Conservation (phyloP, 495 filamentous ascomycete species). For the Penicillium atrosanguineum region DNA sequence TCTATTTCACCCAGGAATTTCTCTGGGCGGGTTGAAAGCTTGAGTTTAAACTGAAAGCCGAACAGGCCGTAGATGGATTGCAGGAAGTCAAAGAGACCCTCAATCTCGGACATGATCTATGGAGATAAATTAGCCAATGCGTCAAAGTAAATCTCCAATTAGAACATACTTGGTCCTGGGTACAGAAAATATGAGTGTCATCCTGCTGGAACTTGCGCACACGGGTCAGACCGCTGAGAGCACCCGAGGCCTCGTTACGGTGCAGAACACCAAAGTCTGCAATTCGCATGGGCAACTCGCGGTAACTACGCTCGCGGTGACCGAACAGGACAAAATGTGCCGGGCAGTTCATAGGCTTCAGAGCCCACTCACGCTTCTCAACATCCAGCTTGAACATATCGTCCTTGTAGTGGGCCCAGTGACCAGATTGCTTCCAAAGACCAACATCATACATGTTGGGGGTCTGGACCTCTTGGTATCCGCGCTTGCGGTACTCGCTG, state of each 20-base stretch:
- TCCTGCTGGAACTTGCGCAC: slow-evolving; percentile 94
- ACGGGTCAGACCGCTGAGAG: slow-evolving; percentile 83
- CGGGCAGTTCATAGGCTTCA: slow-evolving; percentile 99
- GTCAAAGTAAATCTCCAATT: background rate
- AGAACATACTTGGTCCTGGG: slow-evolving; percentile 61
- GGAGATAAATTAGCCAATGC: slow-evolving; percentile 8
- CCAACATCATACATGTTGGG: slow-evolving; percentile 93
- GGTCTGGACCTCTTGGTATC: slow-evolving; percentile 90
- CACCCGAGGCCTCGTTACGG: slow-evolving; percentile 91
- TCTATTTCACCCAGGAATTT: slow-evolving; percentile 83
- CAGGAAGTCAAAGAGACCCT: slow-evolving; percentile 86
- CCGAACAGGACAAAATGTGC: slow-evolving; percentile 78
- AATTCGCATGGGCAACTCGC: slow-evolving; percentile 83
- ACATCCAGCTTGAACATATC: slow-evolving; percentile 94
- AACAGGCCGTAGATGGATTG: slow-evolving; percentile 80
- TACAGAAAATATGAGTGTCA: slow-evolving; percentile 92
- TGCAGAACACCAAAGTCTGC: slow-evolving; percentile 96
- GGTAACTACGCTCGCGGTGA: slow-evolving; percentile 76
- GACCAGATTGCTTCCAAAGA: slow-evolving; percentile 91
- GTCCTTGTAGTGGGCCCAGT: slow-evolving; percentile 93
- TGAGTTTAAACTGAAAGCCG: slow-evolving; percentile 94
- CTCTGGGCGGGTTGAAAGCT: slow-evolving; percentile 91
- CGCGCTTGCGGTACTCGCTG: slow-evolving; percentile 87
- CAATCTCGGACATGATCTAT: slow-evolving; percentile 80
- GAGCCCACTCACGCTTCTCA: slow-evolving; percentile 74